Evolutionary conservation across 371 early-diverging fungal genomes (phyloP).

Genomic region (Umbelopsis sp.): DNA sequence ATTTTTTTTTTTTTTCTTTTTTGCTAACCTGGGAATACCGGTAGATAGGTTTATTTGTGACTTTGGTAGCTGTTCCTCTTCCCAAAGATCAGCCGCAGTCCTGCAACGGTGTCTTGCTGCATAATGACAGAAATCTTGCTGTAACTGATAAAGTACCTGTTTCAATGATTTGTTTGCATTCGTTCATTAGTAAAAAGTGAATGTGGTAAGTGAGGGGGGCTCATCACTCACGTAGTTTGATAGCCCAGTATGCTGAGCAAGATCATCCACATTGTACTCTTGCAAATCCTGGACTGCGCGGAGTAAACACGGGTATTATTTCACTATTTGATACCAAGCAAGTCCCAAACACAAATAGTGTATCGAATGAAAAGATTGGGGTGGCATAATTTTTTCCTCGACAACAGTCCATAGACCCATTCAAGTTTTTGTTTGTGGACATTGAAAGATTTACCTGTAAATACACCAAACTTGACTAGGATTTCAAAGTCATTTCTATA

Average conservation of each 20-base stretch:
- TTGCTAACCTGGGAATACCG: neutral
- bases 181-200: too few species aligned
- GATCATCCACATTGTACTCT: neutral
- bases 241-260: neutral
- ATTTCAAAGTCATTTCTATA: neutral
- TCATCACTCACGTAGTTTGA: neutral
- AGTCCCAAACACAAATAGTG: too few species aligned
- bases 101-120: neutral
- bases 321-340: too few species aligned
- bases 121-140: neutral
- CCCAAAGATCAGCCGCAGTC: slow-evolving; percentile 1
- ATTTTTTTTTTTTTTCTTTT: neutral
- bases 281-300: slow-evolving; percentile 2
- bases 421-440: too few species aligned
- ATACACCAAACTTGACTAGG: neutral
- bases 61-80: slow-evolving; percentile 2
- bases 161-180: too few species aligned
- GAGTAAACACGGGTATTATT: neutral
- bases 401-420: too few species aligned
- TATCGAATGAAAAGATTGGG: too few species aligned
- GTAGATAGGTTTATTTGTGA: neutral
- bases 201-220: too few species aligned
- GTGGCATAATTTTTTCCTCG: too few species aligned
- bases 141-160: neutral
- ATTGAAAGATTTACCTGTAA: neutral